Evolutionary conservation across 768 basidiomycete species (phyloP).

Genomic region (Trametes cingulata): DNA sequence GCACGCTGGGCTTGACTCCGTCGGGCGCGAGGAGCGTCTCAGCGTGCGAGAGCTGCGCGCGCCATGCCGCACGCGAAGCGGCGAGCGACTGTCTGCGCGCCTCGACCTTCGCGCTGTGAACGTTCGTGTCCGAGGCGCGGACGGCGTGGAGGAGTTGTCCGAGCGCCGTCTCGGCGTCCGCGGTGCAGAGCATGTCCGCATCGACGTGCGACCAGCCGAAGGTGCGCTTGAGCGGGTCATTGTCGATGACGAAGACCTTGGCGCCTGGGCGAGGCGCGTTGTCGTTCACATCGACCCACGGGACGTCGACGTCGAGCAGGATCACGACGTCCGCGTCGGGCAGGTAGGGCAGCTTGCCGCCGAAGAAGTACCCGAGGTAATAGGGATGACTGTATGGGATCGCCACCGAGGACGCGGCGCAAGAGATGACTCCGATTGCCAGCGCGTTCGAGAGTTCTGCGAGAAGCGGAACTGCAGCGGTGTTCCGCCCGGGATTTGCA

Average conservation of each 20-base stretch:
- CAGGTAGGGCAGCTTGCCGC: conserved; percentile 47
- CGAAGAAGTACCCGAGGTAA: conserved; percentile 54
- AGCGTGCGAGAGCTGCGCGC: conserved; percentile 23
- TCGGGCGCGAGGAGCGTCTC: conserved; percentile 18
- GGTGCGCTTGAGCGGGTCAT: conserved; percentile 58
- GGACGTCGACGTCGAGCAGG: conserved; percentile 63
- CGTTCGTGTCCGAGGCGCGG: conserved; percentile 1
- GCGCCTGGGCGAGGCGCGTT: conserved; percentile 43
- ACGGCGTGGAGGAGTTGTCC: conserved; percentile 46
- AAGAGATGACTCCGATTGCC: conserved; percentile 53
- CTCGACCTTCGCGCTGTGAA: neutral
- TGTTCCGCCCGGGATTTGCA: conserved; percentile 60
- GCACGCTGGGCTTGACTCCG: conserved; percentile 17
- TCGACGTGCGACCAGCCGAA: conserved; percentile 53
- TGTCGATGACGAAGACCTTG: conserved; percentile 59
- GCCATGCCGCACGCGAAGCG: conserved; percentile 17
- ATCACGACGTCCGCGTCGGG: conserved; percentile 61
- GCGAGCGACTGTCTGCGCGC: conserved; percentile 6
- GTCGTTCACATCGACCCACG: conserved; percentile 59
- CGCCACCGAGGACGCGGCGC: conserved; percentile 52
- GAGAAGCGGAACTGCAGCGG: conserved; percentile 46
- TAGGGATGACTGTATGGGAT: conserved; percentile 59
- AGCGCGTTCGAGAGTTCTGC: conserved; percentile 49
- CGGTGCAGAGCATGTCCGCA: conserved; percentile 59
- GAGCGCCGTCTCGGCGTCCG: conserved; percentile 55